Conservation (phyloP, 2,329 filamentous ascomycete genomes). For the Hymenotorrendiella dingleyae region DNA sequence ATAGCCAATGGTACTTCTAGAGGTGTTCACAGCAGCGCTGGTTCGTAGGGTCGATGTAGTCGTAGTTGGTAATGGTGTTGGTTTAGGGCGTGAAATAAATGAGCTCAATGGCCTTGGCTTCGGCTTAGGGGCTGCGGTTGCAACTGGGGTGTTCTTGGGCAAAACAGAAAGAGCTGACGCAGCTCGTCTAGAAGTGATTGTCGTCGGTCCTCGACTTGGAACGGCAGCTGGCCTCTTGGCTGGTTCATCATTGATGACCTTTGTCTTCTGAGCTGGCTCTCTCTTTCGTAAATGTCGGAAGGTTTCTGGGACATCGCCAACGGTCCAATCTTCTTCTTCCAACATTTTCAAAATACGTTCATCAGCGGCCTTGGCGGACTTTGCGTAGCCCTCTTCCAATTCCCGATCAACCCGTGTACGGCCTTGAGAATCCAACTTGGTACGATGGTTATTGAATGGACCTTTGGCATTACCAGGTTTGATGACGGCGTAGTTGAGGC, state of each 20-base stretch:
- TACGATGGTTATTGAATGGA: conserved; percentile 55
- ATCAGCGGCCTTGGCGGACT: conserved; percentile 49
- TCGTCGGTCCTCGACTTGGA: conserved; percentile 38
- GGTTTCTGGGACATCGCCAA: conserved; percentile 48
- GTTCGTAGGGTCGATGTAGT: conserved; percentile 48
- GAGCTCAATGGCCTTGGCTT: conserved; percentile 32
- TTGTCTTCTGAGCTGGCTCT: conserved; percentile 12
- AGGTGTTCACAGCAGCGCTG: conserved; percentile 58
- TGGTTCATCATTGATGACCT: conserved; percentile 1
- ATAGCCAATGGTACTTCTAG: conserved; percentile 79
- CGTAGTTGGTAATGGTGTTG: conserved; percentile 39
- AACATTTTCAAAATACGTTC: conserved; percentile 62
- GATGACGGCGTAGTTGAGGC: conserved; percentile 50
- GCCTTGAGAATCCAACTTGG: conserved; percentile 62
- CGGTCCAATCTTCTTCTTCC: conserved; percentile 55
- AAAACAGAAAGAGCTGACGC: conserved; percentile 45
- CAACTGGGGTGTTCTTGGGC: conserved; percentile 24
- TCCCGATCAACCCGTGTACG: conserved; percentile 57
- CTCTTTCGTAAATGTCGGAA: conserved; percentile 29
- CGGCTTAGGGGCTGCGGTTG: conserved; percentile 28
- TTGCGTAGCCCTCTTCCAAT: conserved; percentile 42
- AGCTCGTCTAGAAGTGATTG: conserved; percentile 48
- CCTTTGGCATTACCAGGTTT: conserved; percentile 55
- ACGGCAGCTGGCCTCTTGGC: conserved; percentile 20
- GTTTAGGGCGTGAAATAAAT: conserved; percentile 34